phyloP scores from a whole-genome alignment of 441 rosid species.

The Corymbia citriodora region DNA sequence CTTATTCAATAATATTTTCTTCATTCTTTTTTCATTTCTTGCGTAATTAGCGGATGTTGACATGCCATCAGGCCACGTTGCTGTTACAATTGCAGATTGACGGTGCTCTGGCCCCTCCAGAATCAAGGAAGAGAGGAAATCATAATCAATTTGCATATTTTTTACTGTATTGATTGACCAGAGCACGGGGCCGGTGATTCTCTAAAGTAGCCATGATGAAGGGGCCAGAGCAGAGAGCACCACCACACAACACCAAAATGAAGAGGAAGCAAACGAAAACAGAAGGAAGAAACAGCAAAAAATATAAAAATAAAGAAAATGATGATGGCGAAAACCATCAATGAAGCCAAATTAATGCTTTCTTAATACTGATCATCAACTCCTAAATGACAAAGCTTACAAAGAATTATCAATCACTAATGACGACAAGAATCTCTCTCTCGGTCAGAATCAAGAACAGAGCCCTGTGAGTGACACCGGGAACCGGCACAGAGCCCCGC shows the following conservation, averaged over 20 bases:
- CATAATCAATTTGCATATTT: background rate
- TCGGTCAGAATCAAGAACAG: slow-evolving; percentile 15
- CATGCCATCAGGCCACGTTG: accelerated
- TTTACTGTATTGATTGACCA: background rate
- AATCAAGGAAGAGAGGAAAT: background rate
- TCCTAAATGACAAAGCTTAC: background rate
- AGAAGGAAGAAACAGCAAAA: background rate
- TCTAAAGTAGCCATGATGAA: too few relatives aligned
- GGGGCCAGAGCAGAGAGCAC: too few relatives aligned
- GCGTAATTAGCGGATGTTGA: background rate
- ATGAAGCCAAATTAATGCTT: background rate
- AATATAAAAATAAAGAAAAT: background rate
- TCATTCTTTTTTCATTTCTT: background rate
- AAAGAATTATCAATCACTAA: background rate
- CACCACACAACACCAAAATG: background rate
- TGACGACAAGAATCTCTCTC: background rate
- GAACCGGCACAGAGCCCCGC: slow-evolving; percentile 48
- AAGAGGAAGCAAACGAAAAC: background rate
- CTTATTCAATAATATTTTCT: background rate
- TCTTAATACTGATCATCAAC: background rate
- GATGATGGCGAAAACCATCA: background rate
- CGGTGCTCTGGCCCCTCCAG: background rate
- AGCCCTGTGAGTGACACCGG: slow-evolving; percentile 68
- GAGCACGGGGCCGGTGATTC: background rate
- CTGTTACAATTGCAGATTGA: background rate